Evolutionary conservation across 495 filamentous ascomycete species (phyloP).

Genomic region (Bryoglossum gracile): DNA sequence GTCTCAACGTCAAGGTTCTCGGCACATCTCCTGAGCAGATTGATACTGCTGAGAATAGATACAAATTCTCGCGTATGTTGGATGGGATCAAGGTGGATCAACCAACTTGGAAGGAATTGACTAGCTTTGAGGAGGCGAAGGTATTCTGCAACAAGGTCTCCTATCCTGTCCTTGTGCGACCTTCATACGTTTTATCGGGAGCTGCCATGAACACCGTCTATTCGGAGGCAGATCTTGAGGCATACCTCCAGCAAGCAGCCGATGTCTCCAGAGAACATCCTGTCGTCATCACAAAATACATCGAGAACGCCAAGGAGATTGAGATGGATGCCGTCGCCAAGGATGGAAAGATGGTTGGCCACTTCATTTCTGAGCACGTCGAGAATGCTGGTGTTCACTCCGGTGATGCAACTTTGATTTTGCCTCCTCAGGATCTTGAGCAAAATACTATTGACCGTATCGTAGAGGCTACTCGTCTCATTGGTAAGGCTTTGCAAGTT

Average conservation of each 20-base stretch:
- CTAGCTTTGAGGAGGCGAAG: conserved; percentile 79
- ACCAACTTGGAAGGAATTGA: conserved; percentile 95
- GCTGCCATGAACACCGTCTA: conserved; percentile 98
- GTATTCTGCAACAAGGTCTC: conserved; percentile 75
- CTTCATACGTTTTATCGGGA: conserved; percentile 92
- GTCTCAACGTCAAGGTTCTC: conserved; percentile 82
- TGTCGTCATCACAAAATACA: conserved; percentile 97
- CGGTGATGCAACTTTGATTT: conserved; percentile 86
- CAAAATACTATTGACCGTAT: conserved; percentile 83
- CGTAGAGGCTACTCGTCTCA: conserved; percentile 91
- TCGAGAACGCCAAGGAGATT: conserved; percentile 94
- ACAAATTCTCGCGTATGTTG: conserved; percentile 96
- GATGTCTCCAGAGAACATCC: conserved; percentile 94
- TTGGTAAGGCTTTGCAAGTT: conserved; percentile 88
- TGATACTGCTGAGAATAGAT: conserved; percentile 92
- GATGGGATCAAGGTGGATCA: conserved; percentile 96
- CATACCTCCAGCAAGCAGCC: conserved; percentile 79
- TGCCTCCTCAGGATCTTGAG: conserved; percentile 91
- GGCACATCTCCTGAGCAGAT: conserved; percentile 99
- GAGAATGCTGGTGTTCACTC: conserved; percentile 97
- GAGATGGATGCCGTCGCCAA: conserved; percentile 94
- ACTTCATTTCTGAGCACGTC: conserved; percentile 93
- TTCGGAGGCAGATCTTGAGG: conserved; percentile 76
- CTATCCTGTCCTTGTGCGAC: conserved; percentile 90
- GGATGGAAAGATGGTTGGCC: conserved; percentile 73